Conservation (phyloP, 768 basidiomycete species). For the Rubroboletus satanas region DNA sequence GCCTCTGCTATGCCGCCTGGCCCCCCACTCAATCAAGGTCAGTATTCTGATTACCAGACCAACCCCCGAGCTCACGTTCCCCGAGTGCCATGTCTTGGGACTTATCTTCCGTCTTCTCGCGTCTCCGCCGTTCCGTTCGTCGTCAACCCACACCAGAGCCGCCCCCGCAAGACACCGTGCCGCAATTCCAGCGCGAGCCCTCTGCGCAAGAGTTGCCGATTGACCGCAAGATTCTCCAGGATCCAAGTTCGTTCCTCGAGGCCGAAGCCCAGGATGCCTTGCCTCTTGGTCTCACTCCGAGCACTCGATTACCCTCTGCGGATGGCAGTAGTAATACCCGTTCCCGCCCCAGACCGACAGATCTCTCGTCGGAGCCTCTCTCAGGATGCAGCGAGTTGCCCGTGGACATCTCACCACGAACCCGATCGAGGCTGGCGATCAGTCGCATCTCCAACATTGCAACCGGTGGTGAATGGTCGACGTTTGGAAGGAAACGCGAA, state of each 20-base stretch:
- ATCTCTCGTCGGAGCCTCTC: background rate
- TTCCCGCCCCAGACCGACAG: constrained; percentile 2
- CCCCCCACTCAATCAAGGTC: background rate
- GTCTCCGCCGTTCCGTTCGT: constrained; percentile 28
- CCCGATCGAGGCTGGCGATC: constrained; percentile 9
- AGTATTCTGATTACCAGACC: background rate
- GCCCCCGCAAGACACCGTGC: constrained; percentile 3
- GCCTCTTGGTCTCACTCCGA: constrained; percentile 28
- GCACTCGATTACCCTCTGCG: constrained; percentile 20
- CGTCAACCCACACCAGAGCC: constrained; percentile 19
- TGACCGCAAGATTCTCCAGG: constrained; percentile 28
- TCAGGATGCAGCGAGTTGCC: background rate
- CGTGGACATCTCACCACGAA: constrained; percentile 11
- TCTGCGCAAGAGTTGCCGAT: constrained; percentile 11
- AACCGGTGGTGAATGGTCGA: constrained; percentile 31
- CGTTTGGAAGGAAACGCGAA: constrained; percentile 31
- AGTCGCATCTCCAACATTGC: constrained; percentile 19
- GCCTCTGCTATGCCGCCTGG: constrained; percentile 9
- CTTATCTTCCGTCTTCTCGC: constrained; percentile 32
- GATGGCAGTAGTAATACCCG: constrained; percentile 3
- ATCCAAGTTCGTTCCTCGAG: constrained; percentile 30
- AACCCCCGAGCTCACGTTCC: background rate
- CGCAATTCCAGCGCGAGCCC: background rate
- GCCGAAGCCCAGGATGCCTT: background rate
- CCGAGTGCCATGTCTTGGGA: constrained; percentile 21